Conservation (phyloP, 176 grass and related monocot species). For the Alloteropsis semialata region DNA sequence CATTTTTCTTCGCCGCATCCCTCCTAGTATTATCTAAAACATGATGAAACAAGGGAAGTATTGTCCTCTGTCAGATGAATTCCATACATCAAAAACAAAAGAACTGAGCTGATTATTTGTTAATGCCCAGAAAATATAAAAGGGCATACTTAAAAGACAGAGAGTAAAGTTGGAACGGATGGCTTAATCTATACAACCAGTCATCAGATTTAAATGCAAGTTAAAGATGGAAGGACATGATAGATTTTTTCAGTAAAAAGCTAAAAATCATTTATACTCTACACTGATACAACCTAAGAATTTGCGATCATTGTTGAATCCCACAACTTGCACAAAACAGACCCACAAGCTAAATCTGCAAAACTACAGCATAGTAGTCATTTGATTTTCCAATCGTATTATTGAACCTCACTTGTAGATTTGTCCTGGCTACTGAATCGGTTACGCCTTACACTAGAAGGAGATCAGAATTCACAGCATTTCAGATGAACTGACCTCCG, state of each 20-base stretch:
- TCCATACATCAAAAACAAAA: constrained; percentile 26
- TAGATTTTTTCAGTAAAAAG: background rate
- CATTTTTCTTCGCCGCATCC: constrained; percentile 51
- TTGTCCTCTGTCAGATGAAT: constrained; percentile 7
- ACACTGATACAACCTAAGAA: background rate
- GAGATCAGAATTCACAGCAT: background rate
- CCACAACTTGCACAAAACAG: background rate
- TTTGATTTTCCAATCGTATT: background rate
- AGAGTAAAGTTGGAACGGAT: background rate
- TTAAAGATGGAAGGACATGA: background rate
- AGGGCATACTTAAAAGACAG: background rate
- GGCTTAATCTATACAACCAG: background rate
- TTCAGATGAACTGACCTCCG: constrained; percentile 31
- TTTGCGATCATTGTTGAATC: background rate
- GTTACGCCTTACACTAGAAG: background rate
- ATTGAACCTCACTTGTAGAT: background rate
- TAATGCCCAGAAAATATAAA: background rate
- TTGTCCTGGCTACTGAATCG: background rate
- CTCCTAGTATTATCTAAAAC: constrained; percentile 39
- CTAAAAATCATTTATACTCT: background rate
- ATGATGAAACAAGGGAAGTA: constrained; percentile 21
- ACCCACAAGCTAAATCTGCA: constrained; percentile 10
- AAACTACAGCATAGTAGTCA: background rate
- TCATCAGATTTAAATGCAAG: background rate
- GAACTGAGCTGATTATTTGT: background rate